Conservation (phyloP, 2,329 filamentous ascomycete genomes). For the Arthrobotrys entomopaga region DNA sequence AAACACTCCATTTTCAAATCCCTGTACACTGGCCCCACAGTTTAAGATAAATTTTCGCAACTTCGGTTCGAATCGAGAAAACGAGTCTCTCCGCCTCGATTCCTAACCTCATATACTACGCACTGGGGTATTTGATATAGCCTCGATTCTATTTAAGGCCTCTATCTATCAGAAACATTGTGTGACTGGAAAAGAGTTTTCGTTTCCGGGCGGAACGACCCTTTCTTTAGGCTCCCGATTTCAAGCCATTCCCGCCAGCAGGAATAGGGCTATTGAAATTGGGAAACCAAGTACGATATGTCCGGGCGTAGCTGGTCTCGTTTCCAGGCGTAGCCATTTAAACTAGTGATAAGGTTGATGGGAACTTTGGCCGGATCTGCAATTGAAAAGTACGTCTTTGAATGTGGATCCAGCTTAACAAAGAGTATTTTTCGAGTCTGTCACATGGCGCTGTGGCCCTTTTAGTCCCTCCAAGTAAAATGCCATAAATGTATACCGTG, state of each 20-base stretch:
- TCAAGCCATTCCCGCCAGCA: conserved; percentile 24
- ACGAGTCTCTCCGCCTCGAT: not conserved
- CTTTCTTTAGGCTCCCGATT: conserved; percentile 34
- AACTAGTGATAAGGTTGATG: conserved; percentile 20
- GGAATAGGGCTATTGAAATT: not conserved
- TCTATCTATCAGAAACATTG: conserved; percentile 5
- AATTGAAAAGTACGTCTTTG: not conserved
- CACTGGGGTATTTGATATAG: too few relatives aligned
- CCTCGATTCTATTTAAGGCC: too few relatives aligned
- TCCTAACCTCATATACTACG: not conserved
- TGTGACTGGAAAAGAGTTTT: not conserved
- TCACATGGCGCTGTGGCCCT: too few relatives aligned
- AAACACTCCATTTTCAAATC: conserved; percentile 15
- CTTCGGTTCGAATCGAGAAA: too few relatives aligned
- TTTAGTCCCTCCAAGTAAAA: too few relatives aligned
- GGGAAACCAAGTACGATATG: conserved; percentile 4
- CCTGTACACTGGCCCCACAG: conserved; percentile 26
- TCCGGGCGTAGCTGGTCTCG: conserved; percentile 24
- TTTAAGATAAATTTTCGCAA: not conserved
- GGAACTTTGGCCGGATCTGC: conserved; percentile 26
- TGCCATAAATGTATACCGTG: too few relatives aligned
- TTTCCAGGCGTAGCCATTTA: too few relatives aligned
- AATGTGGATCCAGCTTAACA: not conserved
- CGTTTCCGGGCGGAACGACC: conserved; percentile 43
- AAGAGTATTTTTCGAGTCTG: too few relatives aligned